Base-by-base conservation (phyloP, 1,284 basidiomycete genomes). In the Porogramme epimiltina region DNA sequence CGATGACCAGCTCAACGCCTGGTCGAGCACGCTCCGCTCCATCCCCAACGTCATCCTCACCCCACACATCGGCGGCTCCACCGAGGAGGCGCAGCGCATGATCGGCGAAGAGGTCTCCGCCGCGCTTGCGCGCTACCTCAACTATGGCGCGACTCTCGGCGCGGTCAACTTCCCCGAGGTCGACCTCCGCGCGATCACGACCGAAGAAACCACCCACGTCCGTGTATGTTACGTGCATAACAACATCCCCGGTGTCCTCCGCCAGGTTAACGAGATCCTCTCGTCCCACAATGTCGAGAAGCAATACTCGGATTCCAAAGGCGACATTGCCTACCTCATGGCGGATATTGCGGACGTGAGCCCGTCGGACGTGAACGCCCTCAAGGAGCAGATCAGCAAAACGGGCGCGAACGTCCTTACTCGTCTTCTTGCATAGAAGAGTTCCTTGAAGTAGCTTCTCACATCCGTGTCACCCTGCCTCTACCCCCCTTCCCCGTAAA, bases 161-260 rank as follows among this genome's bases (percentile, higher is more conserved):
- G 86, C 94, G 1, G 96, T 99, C 80, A 98, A 99, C 79, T 98
- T 99, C 85, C 96, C 96, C 55, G 97, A 99, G 75, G 96, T 99
- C 64, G 93, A 96, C 74, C 79, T 99, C 37, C 91, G 96, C 55
- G 85, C 92, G 45, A 96, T 98, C 67, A 87, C 93, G 16, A 83
- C 85, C 11, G 95, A 97, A 63, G 85, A 92, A 66, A 77, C 80
- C 55, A 84, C 85, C 64, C 80, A 88, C 62, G 87, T 98, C 61
- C 91, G 96, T 59, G 78, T 99, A 42, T 99, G 97, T 75, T 88
- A 98, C 73, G 92, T 98, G 45, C 96, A 99, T 80, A 85, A 83
- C 72, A 99, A 99, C 76, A 91, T 96, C 74, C 97, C 97, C 41
- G 96, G 96, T 82, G 95, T 98, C 45, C 86, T 99, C 67, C 89